phyloP scores from a whole-genome alignment of 345 rosid genomes.

The Bruguiera parviflora region DNA sequence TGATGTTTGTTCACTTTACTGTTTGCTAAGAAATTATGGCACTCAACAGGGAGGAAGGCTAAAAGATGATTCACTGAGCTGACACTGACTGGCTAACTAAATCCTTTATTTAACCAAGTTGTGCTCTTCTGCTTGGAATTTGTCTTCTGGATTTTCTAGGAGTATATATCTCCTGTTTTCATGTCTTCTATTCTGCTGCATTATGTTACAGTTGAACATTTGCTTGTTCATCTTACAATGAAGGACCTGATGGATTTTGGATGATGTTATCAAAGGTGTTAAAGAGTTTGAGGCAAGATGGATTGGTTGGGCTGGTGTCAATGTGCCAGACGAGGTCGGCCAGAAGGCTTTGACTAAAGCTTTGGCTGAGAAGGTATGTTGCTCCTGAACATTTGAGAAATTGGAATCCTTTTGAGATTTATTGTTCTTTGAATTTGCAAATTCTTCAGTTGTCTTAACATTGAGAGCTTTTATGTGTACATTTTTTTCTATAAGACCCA shows the following conservation, averaged over 20 bases:
- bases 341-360: conserved; percentile 93
- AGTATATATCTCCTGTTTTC: no score
- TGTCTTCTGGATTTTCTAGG: no score
- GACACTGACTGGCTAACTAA: no score
- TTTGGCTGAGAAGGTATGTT: conserved; percentile 86
- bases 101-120: no score
- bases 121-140: no score
- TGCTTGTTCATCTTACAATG: conserved; percentile 9
- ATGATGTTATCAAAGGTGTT: conserved; percentile 61
- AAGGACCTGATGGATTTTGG: conserved; percentile 32
- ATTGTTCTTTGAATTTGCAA: neutral
- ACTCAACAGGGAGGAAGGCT: neutral
- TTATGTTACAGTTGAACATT: neutral
- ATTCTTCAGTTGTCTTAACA: neutral
- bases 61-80: neutral
- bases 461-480: neutral
- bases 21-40: neutral
- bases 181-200: neutral
- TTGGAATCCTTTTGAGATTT: conserved; percentile 4
- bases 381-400: neutral
- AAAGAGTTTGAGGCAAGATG: conserved; percentile 98
- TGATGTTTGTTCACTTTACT: neutral
- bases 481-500: neutral
- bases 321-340: conserved; percentile 94
- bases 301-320: conserved; percentile 99